Conservation (phyloP, 2,329 filamentous ascomycete genomes). For the Dothideomycetes sp. region DNA sequence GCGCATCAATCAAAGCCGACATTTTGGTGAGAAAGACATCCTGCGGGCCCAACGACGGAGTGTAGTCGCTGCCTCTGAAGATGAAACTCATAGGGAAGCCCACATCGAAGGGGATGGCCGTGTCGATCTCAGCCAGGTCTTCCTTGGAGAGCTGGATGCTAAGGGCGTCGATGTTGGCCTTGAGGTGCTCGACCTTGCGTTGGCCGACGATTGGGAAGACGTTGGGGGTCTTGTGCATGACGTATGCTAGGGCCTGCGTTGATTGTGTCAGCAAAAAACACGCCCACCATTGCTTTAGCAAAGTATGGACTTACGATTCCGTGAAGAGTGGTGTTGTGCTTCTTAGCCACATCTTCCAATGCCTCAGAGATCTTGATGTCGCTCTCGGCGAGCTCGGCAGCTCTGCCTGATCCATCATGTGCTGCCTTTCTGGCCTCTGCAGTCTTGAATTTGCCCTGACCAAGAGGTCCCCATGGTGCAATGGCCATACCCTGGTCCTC, state of each 20-base stretch:
- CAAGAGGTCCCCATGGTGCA: slow-evolving; percentile 44
- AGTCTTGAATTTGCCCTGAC: slow-evolving; percentile 31
- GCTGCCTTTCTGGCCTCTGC: slow-evolving; percentile 31
- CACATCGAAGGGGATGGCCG: slow-evolving; percentile 48
- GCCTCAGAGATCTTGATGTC: slow-evolving; percentile 44
- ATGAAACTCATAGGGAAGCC: slow-evolving; percentile 58
- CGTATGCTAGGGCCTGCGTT: slow-evolving; percentile 54
- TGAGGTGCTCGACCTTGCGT: slow-evolving; percentile 57
- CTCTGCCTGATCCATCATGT: slow-evolving; percentile 25
- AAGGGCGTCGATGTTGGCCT: slow-evolving; percentile 59
- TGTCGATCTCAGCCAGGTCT: slow-evolving; percentile 58
- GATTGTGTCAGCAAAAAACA: too few relatives aligned
- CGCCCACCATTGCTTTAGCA: not conserved
- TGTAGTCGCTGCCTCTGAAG: slow-evolving; percentile 6
- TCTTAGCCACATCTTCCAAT: slow-evolving; percentile 48
- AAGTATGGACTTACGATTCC: slow-evolving; percentile 2
- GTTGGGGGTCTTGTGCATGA: slow-evolving; percentile 57
- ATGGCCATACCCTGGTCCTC: slow-evolving; percentile 30
- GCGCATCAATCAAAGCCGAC: slow-evolving; percentile 6
- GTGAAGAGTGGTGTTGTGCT: slow-evolving; percentile 25
- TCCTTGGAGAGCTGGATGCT: slow-evolving; percentile 46
- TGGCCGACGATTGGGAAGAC: slow-evolving; percentile 66
- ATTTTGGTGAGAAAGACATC: slow-evolving; percentile 8
- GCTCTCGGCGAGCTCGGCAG: slow-evolving; percentile 26
- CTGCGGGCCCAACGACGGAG: slow-evolving; percentile 5